These are phyloP conservation scores for Leccinum incarnatum DNA, from an alignment of 768 basidiomycete genomes.

Conservation along the genomic window DNA sequence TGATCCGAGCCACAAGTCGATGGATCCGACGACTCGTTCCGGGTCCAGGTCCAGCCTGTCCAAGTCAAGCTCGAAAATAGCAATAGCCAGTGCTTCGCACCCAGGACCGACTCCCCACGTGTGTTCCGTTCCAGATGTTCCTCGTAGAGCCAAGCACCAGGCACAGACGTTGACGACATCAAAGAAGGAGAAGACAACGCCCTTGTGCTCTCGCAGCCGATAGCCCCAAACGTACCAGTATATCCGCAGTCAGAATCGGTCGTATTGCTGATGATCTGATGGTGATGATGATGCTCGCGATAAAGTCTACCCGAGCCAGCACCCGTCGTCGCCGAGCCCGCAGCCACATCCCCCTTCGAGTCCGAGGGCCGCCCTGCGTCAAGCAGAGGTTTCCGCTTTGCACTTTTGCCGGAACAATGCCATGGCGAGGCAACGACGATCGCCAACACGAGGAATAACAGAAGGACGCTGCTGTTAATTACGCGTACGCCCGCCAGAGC, in stretches of 20 bases:
- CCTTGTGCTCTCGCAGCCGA: not conserved
- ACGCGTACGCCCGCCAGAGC: not conserved
- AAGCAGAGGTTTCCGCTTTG: not conserved
- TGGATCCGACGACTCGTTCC: not conserved
- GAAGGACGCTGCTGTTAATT: not conserved
- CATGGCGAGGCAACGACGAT: not conserved
- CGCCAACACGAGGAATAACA: not conserved
- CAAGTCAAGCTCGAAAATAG: not conserved
- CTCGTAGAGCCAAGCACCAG: constrained; percentile 6
- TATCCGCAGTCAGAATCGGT: not conserved
- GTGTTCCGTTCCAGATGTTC: not conserved
- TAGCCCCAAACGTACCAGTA: not conserved
- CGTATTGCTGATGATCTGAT: not conserved
- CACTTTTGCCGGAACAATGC: not conserved
- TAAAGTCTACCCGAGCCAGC: not conserved
- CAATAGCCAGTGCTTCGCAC: not conserved
- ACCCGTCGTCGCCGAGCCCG: not conserved
- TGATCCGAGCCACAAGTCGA: not conserved
- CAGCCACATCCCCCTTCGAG: not conserved
- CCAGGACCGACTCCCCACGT: not conserved
- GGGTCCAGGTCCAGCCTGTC: not conserved
- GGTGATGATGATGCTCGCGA: not conserved
- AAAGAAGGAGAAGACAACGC: not conserved
- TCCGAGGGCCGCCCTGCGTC: not conserved
- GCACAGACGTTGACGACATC: not conserved